These are phyloP conservation scores for Rhizophagus clarus DNA, from an alignment of 192 early-diverging fungal species.

Conservation along the genomic window DNA sequence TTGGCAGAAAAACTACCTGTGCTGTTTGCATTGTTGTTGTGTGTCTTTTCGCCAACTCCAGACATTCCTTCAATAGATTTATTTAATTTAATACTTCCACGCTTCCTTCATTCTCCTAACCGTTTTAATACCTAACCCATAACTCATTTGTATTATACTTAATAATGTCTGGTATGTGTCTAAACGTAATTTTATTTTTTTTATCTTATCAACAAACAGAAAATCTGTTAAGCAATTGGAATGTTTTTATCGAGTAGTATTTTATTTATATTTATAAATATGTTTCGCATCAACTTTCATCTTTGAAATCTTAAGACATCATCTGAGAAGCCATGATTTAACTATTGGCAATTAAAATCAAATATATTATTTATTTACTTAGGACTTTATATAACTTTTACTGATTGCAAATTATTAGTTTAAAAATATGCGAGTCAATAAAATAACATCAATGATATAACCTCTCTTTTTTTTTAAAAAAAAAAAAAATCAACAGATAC, in stretches of 20 bases:
- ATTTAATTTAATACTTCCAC: constrained; percentile 9
- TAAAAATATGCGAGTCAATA: too few relatives aligned
- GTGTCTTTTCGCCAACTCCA: constrained; percentile 33
- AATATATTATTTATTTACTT: neutral
- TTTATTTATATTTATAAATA: neutral
- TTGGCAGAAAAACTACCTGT: constrained; percentile 22
- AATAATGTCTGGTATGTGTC: constrained; percentile 29
- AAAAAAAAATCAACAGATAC: constrained; percentile 9
- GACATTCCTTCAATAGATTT: constrained; percentile 21
- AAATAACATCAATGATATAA: too few relatives aligned
- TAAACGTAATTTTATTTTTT: neutral
- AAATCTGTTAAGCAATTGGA: neutral
- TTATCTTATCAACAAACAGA: neutral
- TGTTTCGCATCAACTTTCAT: neutral
- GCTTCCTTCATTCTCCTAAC: constrained; percentile 6
- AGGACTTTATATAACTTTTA: neutral
- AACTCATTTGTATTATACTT: neutral
- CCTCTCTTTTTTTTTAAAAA: neutral
- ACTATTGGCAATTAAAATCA: neutral
- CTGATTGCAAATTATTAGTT: neutral
- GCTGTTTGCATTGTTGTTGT: constrained; percentile 21
- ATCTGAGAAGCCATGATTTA: neutral
- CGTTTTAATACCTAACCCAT: constrained; percentile 8
- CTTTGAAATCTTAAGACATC: neutral
- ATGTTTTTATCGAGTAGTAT: neutral